phyloP scores from a whole-genome alignment of 257 asterid genomes.

The Rauvolfia tetraphylla region DNA sequence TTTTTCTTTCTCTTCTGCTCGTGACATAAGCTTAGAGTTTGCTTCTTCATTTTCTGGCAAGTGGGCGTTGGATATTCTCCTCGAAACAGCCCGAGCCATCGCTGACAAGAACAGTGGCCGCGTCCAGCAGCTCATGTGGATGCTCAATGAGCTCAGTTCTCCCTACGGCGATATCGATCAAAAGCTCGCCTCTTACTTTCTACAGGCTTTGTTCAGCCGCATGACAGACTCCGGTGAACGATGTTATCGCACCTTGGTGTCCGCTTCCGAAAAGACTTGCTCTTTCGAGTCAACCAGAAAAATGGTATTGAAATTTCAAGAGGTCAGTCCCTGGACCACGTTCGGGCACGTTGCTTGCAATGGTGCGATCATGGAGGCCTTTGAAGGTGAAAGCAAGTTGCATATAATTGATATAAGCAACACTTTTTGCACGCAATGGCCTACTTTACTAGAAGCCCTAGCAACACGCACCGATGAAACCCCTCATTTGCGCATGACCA shows the following conservation, averaged over 20 bases:
- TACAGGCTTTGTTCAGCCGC: constrained; percentile 75
- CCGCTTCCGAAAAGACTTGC: constrained; percentile 58
- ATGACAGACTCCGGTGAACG: constrained; percentile 82
- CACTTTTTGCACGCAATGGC: constrained; percentile 98
- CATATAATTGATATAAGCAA: constrained; percentile 82
- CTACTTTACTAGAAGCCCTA: constrained; percentile 87
- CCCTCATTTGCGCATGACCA: constrained; percentile 72
- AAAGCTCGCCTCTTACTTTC: constrained; percentile 74
- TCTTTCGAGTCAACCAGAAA: constrained; percentile 79
- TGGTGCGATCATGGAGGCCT: constrained; percentile 91
- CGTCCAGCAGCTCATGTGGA: constrained; percentile 89
- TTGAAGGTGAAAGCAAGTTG: constrained; percentile 67
- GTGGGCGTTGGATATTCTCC: constrained; percentile 78
- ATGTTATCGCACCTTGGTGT: constrained; percentile 37
- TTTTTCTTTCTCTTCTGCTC: constrained; percentile 38
- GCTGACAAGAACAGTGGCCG: constrained; percentile 56
- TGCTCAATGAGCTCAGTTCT: constrained; percentile 86
- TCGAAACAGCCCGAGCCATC: constrained; percentile 70
- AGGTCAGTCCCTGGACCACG: constrained; percentile 89
- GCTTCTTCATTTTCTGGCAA: constrained; percentile 40
- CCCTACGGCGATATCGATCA: constrained; percentile 90
- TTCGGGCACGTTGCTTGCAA: constrained; percentile 92
- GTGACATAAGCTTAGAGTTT: constrained; percentile 53
- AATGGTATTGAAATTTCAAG: constrained; percentile 74
- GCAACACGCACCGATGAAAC: constrained; percentile 91